Conservation (phyloP, 768 basidiomycete genomes). For the Rhodotorula babjevae region DNA sequence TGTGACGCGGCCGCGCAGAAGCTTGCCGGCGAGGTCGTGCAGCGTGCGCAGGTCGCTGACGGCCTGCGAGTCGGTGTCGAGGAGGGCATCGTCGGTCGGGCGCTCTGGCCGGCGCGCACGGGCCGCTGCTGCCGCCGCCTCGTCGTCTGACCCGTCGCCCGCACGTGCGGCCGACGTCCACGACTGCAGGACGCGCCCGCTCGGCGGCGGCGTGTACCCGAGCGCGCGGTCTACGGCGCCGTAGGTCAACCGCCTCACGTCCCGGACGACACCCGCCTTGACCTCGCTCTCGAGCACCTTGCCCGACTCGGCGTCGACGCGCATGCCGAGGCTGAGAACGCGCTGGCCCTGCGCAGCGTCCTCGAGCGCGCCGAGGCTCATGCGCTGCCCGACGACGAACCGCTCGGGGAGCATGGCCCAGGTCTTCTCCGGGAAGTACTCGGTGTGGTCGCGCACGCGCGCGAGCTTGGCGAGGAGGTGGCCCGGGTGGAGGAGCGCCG, state of each 20-base stretch:
- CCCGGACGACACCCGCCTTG: slow-evolving; percentile 66
- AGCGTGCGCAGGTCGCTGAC: slow-evolving; percentile 10
- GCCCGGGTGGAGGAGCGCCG: slow-evolving; percentile 65
- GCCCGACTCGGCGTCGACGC: slow-evolving; percentile 57
- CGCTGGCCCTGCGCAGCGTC: slow-evolving; percentile 51
- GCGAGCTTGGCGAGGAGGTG: slow-evolving; percentile 64
- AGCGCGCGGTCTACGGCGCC: slow-evolving; percentile 57
- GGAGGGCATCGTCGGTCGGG: slow-evolving; percentile 11
- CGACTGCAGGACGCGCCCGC: slow-evolving; percentile 47
- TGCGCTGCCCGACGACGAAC: slow-evolving; percentile 26
- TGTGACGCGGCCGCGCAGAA: slow-evolving; percentile 13
- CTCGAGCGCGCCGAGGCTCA: slow-evolving; percentile 49
- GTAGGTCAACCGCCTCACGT: slow-evolving; percentile 64
- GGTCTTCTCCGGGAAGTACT: slow-evolving; percentile 64
- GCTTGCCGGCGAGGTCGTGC: not conserved
- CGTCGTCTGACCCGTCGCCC: not conserved
- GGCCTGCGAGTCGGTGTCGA: slow-evolving; percentile 3
- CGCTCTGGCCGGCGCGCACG: not conserved
- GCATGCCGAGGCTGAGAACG: slow-evolving; percentile 74
- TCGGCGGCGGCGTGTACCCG: slow-evolving; percentile 7
- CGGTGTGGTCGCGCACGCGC: slow-evolving; percentile 52
- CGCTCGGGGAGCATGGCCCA: slow-evolving; percentile 67
- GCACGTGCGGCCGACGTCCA: not conserved
- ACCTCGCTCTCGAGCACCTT: slow-evolving; percentile 67
- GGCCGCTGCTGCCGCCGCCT: not conserved